Evolutionary conservation across 2,329 filamentous ascomycete species (phyloP).

Genomic region (Claviceps arundinis): DNA sequence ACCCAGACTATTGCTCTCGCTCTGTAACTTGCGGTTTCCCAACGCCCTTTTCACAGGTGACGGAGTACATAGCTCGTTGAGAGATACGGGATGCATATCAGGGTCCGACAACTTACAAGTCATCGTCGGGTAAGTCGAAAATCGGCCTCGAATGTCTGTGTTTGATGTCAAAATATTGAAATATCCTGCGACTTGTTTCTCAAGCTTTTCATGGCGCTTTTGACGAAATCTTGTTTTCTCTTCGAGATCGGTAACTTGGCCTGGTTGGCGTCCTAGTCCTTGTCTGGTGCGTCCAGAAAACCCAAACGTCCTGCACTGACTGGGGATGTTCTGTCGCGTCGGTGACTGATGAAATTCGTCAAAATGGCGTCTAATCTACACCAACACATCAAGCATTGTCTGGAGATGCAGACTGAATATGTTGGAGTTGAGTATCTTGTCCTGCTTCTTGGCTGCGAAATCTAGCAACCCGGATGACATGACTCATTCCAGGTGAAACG

Average conservation of each 20-base stretch:
- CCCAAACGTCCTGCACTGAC: slow-evolving; percentile 20
- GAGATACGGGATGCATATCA: slow-evolving; percentile 26
- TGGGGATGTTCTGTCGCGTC: slow-evolving; percentile 25
- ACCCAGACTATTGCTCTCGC: slow-evolving; percentile 37
- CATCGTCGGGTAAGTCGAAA: slow-evolving; percentile 33
- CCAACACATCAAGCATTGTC: slow-evolving; percentile 33
- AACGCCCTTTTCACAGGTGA: slow-evolving; percentile 10
- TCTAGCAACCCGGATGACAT: slow-evolving; percentile 33
- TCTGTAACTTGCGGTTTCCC: slow-evolving; percentile 36
- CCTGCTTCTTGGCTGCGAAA: slow-evolving; percentile 25
- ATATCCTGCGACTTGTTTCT: slow-evolving; percentile 23
- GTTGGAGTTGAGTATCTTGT: slow-evolving; percentile 31
- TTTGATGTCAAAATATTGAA: slow-evolving; percentile 27
- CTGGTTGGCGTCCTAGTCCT: slow-evolving; percentile 29
- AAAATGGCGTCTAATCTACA: slow-evolving; percentile 33
- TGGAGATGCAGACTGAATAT: slow-evolving; percentile 34
- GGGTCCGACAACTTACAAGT: slow-evolving; percentile 22
- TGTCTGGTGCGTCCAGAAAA: slow-evolving; percentile 24
- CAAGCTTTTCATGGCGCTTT: slow-evolving; percentile 27
- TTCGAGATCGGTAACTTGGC: slow-evolving; percentile 31
- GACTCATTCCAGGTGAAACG: slow-evolving; percentile 37
- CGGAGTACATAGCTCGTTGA: slow-evolving; percentile 30
- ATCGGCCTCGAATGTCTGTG: slow-evolving; percentile 37
- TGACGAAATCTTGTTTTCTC: slow-evolving; percentile 26
- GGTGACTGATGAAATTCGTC: slow-evolving; percentile 30